phyloP scores from a whole-genome alignment of 1,284 basidiomycete species.

The Austropuccinia psidii region DNA sequence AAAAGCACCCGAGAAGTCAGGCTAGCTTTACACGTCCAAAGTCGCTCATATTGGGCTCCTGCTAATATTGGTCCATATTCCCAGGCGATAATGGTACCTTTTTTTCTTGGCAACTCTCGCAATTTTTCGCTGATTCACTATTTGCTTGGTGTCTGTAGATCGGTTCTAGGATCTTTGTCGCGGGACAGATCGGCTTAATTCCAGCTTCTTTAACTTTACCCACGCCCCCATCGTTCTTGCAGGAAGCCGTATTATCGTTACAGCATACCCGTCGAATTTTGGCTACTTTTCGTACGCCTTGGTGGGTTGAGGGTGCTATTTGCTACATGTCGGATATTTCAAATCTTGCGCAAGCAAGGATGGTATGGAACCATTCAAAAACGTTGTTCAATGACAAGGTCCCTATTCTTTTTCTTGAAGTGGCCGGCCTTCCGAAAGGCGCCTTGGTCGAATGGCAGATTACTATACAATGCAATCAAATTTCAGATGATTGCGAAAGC shows the following conservation, averaged over 20 bases:
- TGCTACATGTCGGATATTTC: not conserved
- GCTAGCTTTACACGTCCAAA: conserved; percentile 81
- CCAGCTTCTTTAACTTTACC: conserved; percentile 67
- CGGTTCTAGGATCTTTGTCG: conserved; percentile 68
- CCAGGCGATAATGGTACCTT: conserved; percentile 67
- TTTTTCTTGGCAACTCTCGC: not conserved
- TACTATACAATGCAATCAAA: not conserved
- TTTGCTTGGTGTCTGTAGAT: no score
- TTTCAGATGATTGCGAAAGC: not conserved
- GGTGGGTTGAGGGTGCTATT: conserved; percentile 14
- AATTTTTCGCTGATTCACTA: not conserved
- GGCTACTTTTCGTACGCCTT: conserved; percentile 40
- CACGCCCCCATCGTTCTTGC: conserved; percentile 53
- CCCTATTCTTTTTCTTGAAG: conserved; percentile 61
- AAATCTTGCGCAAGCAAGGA: conserved; percentile 8
- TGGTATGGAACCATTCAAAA: conserved; percentile 7
- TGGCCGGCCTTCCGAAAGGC: conserved; percentile 65
- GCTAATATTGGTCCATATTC: conserved; percentile 99
- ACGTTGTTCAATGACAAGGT: conserved; percentile 35
- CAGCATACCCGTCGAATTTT: conserved; percentile 74
- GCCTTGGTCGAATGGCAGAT: conserved; percentile 56
- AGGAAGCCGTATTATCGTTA: conserved; percentile 64
- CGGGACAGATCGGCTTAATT: conserved; percentile 87
- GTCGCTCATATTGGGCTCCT: conserved; percentile 95
- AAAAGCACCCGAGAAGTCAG: conserved; percentile 47